Evolutionary conservation across 139 green algal genomes (phyloP).

Genomic region (Edaphochlamys debaryana): DNA sequence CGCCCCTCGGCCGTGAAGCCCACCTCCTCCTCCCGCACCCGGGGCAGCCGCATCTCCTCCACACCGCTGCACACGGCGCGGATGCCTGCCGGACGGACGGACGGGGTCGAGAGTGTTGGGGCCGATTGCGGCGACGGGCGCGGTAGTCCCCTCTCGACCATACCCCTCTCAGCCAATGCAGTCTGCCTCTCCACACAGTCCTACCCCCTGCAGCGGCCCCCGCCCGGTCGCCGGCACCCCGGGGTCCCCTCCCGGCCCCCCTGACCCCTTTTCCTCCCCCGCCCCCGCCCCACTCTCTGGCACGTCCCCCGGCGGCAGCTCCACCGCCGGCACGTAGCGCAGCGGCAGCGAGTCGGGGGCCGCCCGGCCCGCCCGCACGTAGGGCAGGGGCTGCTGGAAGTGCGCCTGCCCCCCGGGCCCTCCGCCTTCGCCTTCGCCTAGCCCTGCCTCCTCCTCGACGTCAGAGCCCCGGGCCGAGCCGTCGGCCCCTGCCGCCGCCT

Average conservation of each 20-base stretch:
- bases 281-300: constrained; percentile 19
- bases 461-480: too few relatives aligned
- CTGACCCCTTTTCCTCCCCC: too few relatives aligned
- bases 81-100: constrained; percentile 7
- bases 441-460: background rate
- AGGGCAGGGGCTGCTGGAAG: too few relatives aligned
- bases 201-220: too few relatives aligned
- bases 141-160: too few relatives aligned
- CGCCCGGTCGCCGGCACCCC: too few relatives aligned
- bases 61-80: constrained; percentile 2
- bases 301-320: constrained; percentile 25
- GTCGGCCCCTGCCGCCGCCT: background rate
- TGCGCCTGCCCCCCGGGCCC: background rate
- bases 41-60: constrained; percentile 36
- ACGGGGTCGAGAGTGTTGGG: too few relatives aligned
- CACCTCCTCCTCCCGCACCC: constrained; percentile 41
- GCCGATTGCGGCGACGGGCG: too few relatives aligned
- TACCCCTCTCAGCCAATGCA: too few relatives aligned
- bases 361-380: background rate
- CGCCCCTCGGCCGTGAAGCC: constrained; percentile 49
- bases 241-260: too few relatives aligned
- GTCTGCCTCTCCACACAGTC: too few relatives aligned
- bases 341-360: constrained; percentile 14
- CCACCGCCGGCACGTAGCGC: constrained; percentile 23
- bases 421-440: background rate